Evolutionary conservation across 768 basidiomycete species (phyloP).

Genomic region (Trametopsis cervina): DNA sequence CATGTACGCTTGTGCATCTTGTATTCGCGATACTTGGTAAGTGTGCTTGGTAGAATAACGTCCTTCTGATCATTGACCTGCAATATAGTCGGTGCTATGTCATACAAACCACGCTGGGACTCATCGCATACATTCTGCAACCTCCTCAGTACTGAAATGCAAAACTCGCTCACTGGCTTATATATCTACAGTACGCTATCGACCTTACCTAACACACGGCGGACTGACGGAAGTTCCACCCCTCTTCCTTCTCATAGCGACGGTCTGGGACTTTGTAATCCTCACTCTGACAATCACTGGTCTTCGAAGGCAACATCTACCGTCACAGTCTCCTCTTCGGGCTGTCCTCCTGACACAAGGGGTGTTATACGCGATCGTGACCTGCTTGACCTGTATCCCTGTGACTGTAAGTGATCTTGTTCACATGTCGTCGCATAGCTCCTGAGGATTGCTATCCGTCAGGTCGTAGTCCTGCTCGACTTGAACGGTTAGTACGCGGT

Average conservation of each 20-base stretch:
- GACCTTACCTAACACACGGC: too few species aligned
- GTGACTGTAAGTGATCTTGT: conserved; percentile 5
- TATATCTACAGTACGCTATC: conserved; percentile 9
- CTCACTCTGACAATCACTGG: conserved; percentile 3
- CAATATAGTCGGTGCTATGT: too few species aligned
- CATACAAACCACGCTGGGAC: conserved; percentile 2
- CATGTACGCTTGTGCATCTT: neutral
- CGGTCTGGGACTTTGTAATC: conserved; percentile 1
- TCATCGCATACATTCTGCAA: neutral
- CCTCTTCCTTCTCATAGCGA: neutral
- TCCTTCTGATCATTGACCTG: too few species aligned
- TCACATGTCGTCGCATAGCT: neutral
- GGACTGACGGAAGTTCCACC: too few species aligned
- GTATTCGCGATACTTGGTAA: conserved; percentile 1
- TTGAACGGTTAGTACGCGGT: conserved; percentile 3
- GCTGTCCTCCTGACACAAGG: conserved; percentile 3
- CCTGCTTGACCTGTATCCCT: conserved; percentile 5
- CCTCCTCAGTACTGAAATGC: neutral
- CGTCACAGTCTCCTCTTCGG: neutral
- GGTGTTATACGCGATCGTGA: conserved; percentile 1
- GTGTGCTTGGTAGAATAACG: too few species aligned
- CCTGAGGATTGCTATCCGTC: neutral
- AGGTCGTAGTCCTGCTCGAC: conserved; percentile 3
- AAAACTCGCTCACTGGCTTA: conserved; percentile 1
- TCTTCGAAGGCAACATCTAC: neutral